Conservation (phyloP, 805 yeast species). For the Tetrapisispora taiwanensis region DNA sequence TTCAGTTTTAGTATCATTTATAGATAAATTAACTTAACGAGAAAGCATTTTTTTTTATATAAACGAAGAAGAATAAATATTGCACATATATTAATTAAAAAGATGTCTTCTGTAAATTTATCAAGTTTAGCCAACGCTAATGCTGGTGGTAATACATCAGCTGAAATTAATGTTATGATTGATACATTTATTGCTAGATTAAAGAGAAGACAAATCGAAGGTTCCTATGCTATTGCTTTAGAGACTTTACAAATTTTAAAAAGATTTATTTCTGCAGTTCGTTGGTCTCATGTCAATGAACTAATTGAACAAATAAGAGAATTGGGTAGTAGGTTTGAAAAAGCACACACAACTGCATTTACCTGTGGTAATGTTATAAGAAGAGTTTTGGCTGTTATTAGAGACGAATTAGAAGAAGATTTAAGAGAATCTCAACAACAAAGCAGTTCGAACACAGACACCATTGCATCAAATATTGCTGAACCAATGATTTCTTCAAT, state of each 20-base stretch:
- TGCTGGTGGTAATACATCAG: slow-evolving; percentile 6
- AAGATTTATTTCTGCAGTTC: slow-evolving; percentile 78
- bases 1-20: too few relatives aligned
- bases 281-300: slow-evolving; percentile 75
- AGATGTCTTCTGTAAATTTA: slow-evolving; percentile 9
- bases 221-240: slow-evolving; percentile 73
- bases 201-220: slow-evolving; percentile 75
- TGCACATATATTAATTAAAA: not conserved
- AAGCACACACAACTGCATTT: slow-evolving; percentile 83
- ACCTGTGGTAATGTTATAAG: slow-evolving; percentile 86
- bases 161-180: slow-evolving; percentile 33
- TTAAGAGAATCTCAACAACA: slow-evolving; percentile 21
- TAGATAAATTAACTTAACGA: too few relatives aligned
- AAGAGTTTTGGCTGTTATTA: slow-evolving; percentile 72
- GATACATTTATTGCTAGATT: slow-evolving; percentile 44
- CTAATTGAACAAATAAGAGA: slow-evolving; percentile 60
- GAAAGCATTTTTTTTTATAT: too few relatives aligned
- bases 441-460: slow-evolving; percentile 1
- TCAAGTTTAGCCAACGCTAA: slow-evolving; percentile 2
- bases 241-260: slow-evolving; percentile 80
- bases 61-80: too few relatives aligned
- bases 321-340: slow-evolving; percentile 58
- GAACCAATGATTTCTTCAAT: slow-evolving; percentile 66
- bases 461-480: slow-evolving; percentile 12
- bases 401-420: slow-evolving; percentile 71